Evolutionary conservation across 73 alveolate genomes (phyloP).

Genomic region (Tetrahymena elliotti): DNA sequence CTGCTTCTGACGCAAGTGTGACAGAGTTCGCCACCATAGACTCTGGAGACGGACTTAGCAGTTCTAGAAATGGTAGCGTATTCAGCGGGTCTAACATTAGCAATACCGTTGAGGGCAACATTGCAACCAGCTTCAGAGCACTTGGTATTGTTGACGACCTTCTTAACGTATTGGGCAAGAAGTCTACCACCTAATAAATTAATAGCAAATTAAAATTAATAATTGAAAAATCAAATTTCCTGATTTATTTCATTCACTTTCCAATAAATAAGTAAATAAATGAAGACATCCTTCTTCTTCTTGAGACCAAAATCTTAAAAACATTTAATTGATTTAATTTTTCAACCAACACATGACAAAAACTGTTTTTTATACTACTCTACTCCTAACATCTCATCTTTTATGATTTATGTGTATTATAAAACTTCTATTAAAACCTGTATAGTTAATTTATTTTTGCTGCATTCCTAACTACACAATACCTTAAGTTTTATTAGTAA

Average conservation of each 20-base stretch:
- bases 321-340: too few species aligned
- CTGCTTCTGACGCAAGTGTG: constrained; percentile 52
- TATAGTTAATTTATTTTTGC: not conserved
- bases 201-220: not conserved
- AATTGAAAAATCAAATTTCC: not conserved
- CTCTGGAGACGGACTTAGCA: constrained; percentile 64
- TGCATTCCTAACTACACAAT: not conserved
- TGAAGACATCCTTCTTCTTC: not conserved
- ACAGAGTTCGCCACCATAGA: constrained; percentile 61
- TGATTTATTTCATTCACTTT: not conserved
- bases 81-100: constrained; percentile 44
- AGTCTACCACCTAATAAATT: constrained; percentile 22
- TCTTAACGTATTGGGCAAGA: constrained; percentile 52
- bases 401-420: not conserved
- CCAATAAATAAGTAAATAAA: too few species aligned
- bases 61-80: constrained; percentile 45
- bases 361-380: not conserved
- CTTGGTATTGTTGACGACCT: constrained; percentile 29
- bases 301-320: not conserved
- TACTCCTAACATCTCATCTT: not conserved
- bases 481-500: not conserved
- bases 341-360: not conserved
- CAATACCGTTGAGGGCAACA: constrained; percentile 46
- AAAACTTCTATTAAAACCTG: too few species aligned
- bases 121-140: constrained; percentile 35